Evolutionary conservation across 2,329 filamentous ascomycete species (phyloP).

Genomic region (Aspergillus thermomutatus): DNA sequence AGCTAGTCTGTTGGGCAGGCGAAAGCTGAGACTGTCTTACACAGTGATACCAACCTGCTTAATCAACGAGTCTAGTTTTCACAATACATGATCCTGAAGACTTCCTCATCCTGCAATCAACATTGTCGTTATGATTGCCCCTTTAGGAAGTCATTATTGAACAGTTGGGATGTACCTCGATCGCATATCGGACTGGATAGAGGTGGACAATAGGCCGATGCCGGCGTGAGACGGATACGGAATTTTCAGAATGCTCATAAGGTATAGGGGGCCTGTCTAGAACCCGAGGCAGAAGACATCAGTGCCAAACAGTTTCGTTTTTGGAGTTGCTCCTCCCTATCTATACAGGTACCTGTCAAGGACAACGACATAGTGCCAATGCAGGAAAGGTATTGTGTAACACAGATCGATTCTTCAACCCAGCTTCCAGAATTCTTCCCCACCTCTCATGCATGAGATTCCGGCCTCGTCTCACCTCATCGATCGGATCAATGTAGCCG

Average conservation of each 20-base stretch:
- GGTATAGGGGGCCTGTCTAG: not conserved
- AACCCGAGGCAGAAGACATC: not conserved
- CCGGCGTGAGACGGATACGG: too few relatives aligned
- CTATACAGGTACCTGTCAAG: not conserved
- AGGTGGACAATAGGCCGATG: not conserved
- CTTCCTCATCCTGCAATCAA: not conserved
- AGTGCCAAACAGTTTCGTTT: too few relatives aligned
- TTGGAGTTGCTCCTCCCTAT: too few relatives aligned
- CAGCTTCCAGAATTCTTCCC: not conserved
- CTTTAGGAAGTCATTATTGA: not conserved
- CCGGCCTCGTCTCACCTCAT: not conserved
- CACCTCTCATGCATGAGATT: not conserved
- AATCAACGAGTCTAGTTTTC: not conserved
- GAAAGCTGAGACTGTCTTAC: not conserved
- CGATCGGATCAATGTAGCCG: not conserved
- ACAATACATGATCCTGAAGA: not conserved
- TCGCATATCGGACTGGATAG: not conserved
- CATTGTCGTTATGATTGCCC: not conserved
- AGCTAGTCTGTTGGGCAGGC: not conserved
- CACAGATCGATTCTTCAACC: not conserved
- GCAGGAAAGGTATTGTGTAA: not conserved
- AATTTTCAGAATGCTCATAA: too few relatives aligned
- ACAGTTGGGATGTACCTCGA: not conserved
- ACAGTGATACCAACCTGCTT: too few relatives aligned
- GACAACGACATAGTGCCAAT: not conserved